Base-by-base conservation (phyloP, 352 stramenopile genomes). In the Globisporangium megalacanthum region DNA sequence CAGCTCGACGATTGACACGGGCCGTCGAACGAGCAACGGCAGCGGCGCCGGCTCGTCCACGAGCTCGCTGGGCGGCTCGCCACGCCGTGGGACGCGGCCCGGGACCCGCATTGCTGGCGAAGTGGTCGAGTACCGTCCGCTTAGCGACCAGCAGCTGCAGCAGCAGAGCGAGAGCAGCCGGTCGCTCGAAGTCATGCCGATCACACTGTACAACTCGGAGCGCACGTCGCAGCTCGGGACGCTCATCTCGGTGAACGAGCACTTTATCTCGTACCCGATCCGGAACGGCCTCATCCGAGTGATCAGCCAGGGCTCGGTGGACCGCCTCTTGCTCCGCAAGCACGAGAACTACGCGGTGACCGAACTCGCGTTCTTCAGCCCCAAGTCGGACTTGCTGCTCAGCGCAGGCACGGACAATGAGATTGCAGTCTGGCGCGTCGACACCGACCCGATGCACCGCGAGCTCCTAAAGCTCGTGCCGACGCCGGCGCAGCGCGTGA, bases 201-300 rank as follows among this genome's bases (percentile, higher is more conserved):
- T 94, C 60, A 92, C 82, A 64, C 66, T 92, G 50, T 94, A 94
- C 59, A 79, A 69, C 36, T 94, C 84, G 53, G 76, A 89, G 68
- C 79, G 84, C 37, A 75, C 69, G 52, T 89, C 82, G 51, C 76
- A 85, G 58, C 61, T 85, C 44, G 84, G 84, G 11, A 89, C 70
- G 57, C 70, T 94, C 39, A 83, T 94, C 31, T 86, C 78, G 10
- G 79, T 94, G 37, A 94, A 89, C 58, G 73, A 90, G 45, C 68
- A 92, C 39, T 94, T 89, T 67, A 92, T 94, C 54, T 89, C 81
- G 63, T 94, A 94, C 66, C 84, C 84, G 48, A 94, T 91, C 49
- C 75, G 81, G 29, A 92, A 92, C 54, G 84, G 84, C 9, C 66
- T 94, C 45, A 88, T 94, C 45, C 84, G 84, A n/a, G 74, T 94